Percentiles rank a stretch among this genome's conserved stretches.
Evolutionary conservation across 768 basidiomycete species (phyloP).

Genomic region (Macrocybe gigantea): DNA sequence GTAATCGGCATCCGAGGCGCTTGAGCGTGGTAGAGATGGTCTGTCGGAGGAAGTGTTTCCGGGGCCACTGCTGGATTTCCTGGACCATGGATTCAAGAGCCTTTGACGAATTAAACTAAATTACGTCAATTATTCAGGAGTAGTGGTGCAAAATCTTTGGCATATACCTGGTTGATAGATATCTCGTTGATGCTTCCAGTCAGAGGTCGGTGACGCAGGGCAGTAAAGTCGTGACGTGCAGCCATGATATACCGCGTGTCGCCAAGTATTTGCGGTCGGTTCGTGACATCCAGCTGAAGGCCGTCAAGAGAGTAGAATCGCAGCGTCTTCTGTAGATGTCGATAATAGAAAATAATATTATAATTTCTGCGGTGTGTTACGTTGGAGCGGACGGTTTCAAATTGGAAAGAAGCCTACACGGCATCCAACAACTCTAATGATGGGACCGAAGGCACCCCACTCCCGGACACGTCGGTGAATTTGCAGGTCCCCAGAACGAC

Average conservation of each 20-base stretch:
- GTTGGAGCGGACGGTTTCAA: neutral
- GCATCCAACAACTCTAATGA: conserved; percentile 6
- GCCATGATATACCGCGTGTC: conserved; percentile 20
- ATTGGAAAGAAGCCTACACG: conserved; percentile 9
- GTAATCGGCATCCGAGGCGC: neutral
- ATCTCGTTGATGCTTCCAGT: conserved; percentile 26
- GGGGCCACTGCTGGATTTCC: neutral
- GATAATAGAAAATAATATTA: conserved; percentile 42
- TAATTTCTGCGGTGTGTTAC: conserved; percentile 10
- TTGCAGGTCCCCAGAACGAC: conserved; percentile 26
- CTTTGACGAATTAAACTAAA: conserved; percentile 42
- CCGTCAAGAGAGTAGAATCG: conserved; percentile 58
- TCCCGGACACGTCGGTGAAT: conserved; percentile 10
- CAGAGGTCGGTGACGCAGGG: conserved; percentile 6
- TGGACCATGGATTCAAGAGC: conserved; percentile 7
- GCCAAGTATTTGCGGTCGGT: conserved; percentile 4
- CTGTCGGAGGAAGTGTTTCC: too few relatives aligned
- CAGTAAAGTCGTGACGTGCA: conserved; percentile 35
- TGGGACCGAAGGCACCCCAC: conserved; percentile 2
- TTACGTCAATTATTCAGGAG: neutral
- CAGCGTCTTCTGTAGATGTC: conserved; percentile 47
- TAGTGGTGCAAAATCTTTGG: neutral
- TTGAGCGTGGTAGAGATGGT: neutral
- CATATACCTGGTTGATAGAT: conserved; percentile 35
- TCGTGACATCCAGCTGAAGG: conserved; percentile 19